Conservation (phyloP, 768 basidiomycete species). For the Russula sp. region DNA sequence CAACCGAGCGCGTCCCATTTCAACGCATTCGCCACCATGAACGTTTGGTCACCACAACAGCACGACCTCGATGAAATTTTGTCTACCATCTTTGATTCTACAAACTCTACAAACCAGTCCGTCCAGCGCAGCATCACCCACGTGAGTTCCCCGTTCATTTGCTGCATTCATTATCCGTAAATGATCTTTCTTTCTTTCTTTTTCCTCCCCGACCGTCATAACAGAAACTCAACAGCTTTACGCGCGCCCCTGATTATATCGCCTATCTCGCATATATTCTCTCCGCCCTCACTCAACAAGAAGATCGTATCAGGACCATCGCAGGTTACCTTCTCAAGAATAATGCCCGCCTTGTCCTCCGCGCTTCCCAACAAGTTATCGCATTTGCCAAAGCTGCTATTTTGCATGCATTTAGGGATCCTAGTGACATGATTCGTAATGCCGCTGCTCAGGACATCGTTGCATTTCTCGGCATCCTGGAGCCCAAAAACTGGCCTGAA, state of each 20-base stretch:
- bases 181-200: slow-evolving; percentile 29
- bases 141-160: slow-evolving; percentile 45
- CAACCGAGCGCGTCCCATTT: slow-evolving; percentile 22
- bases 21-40: slow-evolving; percentile 39
- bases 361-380: slow-evolving; percentile 60
- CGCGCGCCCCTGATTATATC: slow-evolving; percentile 88
- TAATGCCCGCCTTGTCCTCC: slow-evolving; percentile 76
- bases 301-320: slow-evolving; percentile 91
- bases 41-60: slow-evolving; percentile 79
- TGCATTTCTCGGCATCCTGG: slow-evolving; percentile 80
- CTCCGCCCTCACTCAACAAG: slow-evolving; percentile 72
- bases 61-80: slow-evolving; percentile 89
- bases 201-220: slow-evolving; percentile 12
- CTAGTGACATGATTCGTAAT: slow-evolving; percentile 84
- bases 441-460: slow-evolving; percentile 94
- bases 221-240: slow-evolving; percentile 84
- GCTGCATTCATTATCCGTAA: slow-evolving; percentile 28
- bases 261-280: slow-evolving; percentile 96
- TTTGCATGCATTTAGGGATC: slow-evolving; percentile 77
- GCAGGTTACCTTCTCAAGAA: slow-evolving; percentile 98
- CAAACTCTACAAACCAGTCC: slow-evolving; percentile 65
- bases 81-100: slow-evolving; percentile 87
- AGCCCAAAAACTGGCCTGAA: slow-evolving; percentile 94
- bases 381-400: slow-evolving; percentile 73
- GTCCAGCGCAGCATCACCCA: slow-evolving; percentile 78